phyloP scores from a whole-genome alignment of 768 basidiomycete genomes.

The Calocera viscosa region DNA sequence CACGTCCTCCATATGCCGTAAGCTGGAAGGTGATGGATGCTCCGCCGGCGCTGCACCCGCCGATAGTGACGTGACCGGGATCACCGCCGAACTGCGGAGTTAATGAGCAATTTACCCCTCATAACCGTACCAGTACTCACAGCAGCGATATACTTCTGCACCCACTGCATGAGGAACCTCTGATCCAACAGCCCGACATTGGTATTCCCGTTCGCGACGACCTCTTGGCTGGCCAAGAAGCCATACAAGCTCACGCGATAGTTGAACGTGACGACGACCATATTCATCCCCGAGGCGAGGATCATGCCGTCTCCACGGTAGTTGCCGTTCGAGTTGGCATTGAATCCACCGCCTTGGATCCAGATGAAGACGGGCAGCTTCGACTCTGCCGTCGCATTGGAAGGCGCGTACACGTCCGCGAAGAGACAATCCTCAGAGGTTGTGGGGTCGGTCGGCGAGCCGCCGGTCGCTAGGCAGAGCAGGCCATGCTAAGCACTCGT shows the following conservation, averaged over 20 bases:
- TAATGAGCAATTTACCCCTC: no score
- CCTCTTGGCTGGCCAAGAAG: neutral
- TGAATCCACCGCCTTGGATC: neutral
- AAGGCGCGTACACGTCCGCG: slow-evolving; percentile 15
- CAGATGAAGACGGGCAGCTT: neutral
- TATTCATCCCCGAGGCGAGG: slow-evolving; percentile 4
- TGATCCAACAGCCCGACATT: neutral
- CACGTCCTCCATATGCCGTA: slow-evolving; percentile 32
- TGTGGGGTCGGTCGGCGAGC: slow-evolving; percentile 36
- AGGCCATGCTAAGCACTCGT: no score
- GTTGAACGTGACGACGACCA: neutral
- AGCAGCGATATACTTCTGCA: neutral
- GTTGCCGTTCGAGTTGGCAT: neutral
- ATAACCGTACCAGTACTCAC: neutral
- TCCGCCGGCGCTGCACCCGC: slow-evolving; percentile 33
- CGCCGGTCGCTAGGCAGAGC: no score
- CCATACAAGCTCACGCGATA: neutral
- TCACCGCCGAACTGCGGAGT: slow-evolving; percentile 14
- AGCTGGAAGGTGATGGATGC: slow-evolving; percentile 36
- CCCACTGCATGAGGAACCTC: neutral
- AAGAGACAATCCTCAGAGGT: slow-evolving; percentile 30
- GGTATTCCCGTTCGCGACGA: neutral
- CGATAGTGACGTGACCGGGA: slow-evolving; percentile 17
- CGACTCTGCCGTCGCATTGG: neutral
- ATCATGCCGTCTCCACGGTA: slow-evolving; percentile 9